Percentiles rank a stretch among this genome's conserved stretches.
Evolutionary conservation across 139 green algal genomes (phyloP).

Genomic region (Chlamydomonas sp.): DNA sequence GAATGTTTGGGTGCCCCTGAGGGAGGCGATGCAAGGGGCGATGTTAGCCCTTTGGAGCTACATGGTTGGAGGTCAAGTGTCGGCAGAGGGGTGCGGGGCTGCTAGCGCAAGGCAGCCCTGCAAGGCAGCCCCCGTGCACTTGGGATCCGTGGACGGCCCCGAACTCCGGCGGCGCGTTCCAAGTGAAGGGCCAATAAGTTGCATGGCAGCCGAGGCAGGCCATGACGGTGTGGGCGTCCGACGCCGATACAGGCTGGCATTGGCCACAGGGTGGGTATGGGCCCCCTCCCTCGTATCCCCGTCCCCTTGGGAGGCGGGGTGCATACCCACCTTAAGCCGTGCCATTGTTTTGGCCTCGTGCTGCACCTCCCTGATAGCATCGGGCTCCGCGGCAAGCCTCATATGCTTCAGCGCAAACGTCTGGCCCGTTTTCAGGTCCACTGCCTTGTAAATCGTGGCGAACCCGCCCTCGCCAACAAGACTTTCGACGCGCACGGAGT

Average conservation of each 20-base stretch:
- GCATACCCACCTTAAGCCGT: constrained; percentile 8
- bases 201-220: no score
- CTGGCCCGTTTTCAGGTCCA: constrained; percentile 52
- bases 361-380: constrained; percentile 53
- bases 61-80: background rate
- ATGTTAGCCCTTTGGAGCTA: background rate
- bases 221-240: no score
- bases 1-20: constrained; percentile 65
- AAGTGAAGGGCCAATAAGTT: no score
- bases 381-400: constrained; percentile 62
- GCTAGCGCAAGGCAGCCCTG: no score
- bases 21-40: background rate
- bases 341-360: constrained; percentile 51
- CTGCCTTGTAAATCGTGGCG: constrained; percentile 74
- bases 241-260: no score
- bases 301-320: no score
- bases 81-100: background rate
- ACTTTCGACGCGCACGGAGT: constrained; percentile 58
- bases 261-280: no score
- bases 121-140: no score
- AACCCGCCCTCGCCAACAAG: constrained; percentile 71
- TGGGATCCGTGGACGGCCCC: no score
- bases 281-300: background rate
- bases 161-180: no score
- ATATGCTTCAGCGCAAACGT: constrained; percentile 86